phyloP scores from a whole-genome alignment of 495 filamentous ascomycete genomes.

The Aspergillus avenaceus region DNA sequence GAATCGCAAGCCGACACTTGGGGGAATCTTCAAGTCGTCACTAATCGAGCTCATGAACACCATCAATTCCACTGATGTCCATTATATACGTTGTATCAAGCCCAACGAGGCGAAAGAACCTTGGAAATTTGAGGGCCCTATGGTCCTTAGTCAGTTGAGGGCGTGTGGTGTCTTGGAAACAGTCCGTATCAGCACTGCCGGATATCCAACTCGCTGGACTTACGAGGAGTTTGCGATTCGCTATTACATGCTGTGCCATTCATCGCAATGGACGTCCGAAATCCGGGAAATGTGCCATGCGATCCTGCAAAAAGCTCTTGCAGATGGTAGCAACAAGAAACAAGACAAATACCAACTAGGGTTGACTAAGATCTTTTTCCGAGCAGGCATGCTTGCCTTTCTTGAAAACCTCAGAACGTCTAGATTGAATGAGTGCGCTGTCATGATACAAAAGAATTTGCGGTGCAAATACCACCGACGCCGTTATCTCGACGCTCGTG shows the following conservation, averaged over 20 bases:
- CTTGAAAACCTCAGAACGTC: conserved; percentile 89
- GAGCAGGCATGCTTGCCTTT: conserved; percentile 97
- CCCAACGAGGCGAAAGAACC: conserved; percentile 95
- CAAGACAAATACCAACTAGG: conserved; percentile 95
- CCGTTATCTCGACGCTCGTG: conserved; percentile 82
- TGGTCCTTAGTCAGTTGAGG: conserved; percentile 95
- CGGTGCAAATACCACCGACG: conserved; percentile 91
- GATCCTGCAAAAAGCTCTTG: conserved; percentile 88
- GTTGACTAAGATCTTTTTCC: conserved; percentile 98
- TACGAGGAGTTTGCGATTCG: conserved; percentile 97
- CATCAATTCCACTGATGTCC: conserved; percentile 95
- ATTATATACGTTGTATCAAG: conserved; percentile 99
- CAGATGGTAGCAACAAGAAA: conserved; percentile 70
- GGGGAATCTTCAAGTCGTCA: conserved; percentile 97
- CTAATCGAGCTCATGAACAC: conserved; percentile 97
- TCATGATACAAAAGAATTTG: conserved; percentile 99
- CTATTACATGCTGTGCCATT: conserved; percentile 98
- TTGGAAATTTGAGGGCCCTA: conserved; percentile 98
- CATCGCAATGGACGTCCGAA: conserved; percentile 84
- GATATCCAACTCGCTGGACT: conserved; percentile 97
- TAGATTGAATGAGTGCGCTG: conserved; percentile 86
- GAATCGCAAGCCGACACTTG: conserved; percentile 93
- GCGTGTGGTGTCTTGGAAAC: conserved; percentile 99
- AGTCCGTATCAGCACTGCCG: conserved; percentile 94
- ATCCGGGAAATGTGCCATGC: conserved; percentile 90